Evolutionary conservation across 106 monocot species (phyloP).

Genomic region (Phalaenopsis aphrodite): DNA sequence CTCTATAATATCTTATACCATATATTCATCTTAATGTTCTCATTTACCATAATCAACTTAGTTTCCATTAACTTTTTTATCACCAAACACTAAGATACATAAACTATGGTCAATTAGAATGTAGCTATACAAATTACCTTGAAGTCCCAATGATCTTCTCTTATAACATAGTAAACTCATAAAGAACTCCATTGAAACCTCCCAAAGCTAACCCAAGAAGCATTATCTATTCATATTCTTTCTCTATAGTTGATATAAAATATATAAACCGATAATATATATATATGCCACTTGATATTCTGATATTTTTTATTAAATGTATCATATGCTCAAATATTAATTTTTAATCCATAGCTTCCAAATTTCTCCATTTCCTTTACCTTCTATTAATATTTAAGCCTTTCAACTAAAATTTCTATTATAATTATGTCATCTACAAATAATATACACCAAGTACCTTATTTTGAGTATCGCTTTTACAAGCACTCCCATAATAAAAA

Average conservation of each 20-base stretch:
- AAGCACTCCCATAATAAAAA: background rate
- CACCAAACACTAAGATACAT: background rate
- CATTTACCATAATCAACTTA: too few species aligned
- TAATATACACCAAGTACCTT: background rate
- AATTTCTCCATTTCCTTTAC: background rate
- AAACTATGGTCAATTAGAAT: background rate
- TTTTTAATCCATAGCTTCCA: background rate
- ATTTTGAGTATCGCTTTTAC: background rate
- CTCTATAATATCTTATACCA: background rate
- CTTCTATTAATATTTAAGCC: background rate
- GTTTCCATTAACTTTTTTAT: background rate
- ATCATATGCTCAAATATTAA: background rate
- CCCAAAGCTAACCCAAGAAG: too few species aligned
- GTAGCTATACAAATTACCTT: background rate
- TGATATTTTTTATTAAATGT: background rate
- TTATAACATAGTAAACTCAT: background rate
- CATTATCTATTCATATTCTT: background rate
- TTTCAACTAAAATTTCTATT: background rate
- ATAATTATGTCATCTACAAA: background rate
- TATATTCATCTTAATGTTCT: too few species aligned
- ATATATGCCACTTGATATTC: background rate
- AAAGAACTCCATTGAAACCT: background rate
- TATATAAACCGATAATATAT: background rate
- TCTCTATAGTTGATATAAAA: background rate
- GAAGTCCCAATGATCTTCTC: background rate